Conservation (phyloP, 306 rosid species). For the Elaeagnus macrophylla region DNA sequence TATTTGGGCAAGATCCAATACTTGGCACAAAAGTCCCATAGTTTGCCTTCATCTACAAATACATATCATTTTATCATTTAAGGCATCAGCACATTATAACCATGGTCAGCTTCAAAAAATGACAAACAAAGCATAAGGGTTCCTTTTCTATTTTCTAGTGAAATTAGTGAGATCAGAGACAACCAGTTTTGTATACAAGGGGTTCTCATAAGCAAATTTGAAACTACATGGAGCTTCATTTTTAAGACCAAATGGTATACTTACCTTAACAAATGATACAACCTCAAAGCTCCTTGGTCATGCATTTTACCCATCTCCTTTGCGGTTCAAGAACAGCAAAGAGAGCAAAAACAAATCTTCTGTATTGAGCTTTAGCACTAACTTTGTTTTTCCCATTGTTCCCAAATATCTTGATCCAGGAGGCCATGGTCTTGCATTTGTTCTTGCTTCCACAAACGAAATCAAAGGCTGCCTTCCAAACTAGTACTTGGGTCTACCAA, state of each 20-base stretch:
- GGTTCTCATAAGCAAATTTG: slow-evolving; percentile 12
- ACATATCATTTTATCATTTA: too few relatives aligned
- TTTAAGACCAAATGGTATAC: slow-evolving; percentile 19
- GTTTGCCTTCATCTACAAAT: too few relatives aligned
- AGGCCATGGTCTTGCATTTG: slow-evolving; percentile 25
- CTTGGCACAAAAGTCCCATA: too few relatives aligned
- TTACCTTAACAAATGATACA: slow-evolving; percentile 12
- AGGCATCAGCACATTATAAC: too few relatives aligned
- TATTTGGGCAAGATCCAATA: too few relatives aligned
- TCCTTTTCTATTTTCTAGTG: slow-evolving; percentile 11
- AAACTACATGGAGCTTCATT: slow-evolving; percentile 13
- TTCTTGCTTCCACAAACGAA: slow-evolving; percentile 12
- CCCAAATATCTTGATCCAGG: slow-evolving; percentile 21
- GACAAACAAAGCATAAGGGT: too few relatives aligned
- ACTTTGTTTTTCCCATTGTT: slow-evolving; percentile 21
- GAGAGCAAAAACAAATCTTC: slow-evolving; percentile 6
- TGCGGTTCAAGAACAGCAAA: slow-evolving; percentile 5
- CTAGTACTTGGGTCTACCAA: slow-evolving; percentile 27
- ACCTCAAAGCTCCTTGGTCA: slow-evolving; percentile 21
- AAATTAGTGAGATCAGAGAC: slow-evolving; percentile 1
- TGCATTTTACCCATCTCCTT: slow-evolving; percentile 22
- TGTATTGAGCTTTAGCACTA: slow-evolving; percentile 23
- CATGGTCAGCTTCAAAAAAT: too few relatives aligned
- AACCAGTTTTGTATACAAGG: slow-evolving; percentile 11
- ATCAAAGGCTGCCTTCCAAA: slow-evolving; percentile 18